These are phyloP conservation scores for Ceratocystis harringtonii DNA, from an alignment of 2,329 filamentous ascomycete species.

Conservation along the genomic window DNA sequence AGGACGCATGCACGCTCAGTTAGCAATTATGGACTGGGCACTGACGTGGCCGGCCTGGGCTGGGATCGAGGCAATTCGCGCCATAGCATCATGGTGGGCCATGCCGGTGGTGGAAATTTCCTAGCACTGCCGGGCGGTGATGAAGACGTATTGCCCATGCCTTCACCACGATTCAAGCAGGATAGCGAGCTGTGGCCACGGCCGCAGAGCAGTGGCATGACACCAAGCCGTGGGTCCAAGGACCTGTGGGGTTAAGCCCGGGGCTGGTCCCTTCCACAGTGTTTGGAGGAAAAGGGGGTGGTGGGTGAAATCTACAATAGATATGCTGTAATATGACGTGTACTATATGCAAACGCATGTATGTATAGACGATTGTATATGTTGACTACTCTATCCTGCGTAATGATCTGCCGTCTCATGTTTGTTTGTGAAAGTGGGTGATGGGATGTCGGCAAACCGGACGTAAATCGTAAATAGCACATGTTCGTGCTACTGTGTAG, in stretches of 20 bases:
- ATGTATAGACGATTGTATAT: too few relatives aligned
- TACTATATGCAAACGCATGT: background rate
- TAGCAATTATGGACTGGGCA: slow-evolving; percentile 43
- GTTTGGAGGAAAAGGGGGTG: background rate
- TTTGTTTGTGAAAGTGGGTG: background rate
- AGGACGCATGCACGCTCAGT: slow-evolving; percentile 28
- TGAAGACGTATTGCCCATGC: slow-evolving; percentile 15
- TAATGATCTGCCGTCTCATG: background rate
- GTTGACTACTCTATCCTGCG: background rate
- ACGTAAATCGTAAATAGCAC: background rate
- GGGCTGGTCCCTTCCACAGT: background rate
- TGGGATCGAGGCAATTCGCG: slow-evolving; percentile 39
- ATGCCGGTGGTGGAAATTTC: slow-evolving; percentile 35
- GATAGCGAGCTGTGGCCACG: slow-evolving; percentile 29
- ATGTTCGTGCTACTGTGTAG: too few relatives aligned
- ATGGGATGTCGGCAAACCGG: background rate
- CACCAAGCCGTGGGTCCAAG: slow-evolving; percentile 26
- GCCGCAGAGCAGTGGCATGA: slow-evolving; percentile 31
- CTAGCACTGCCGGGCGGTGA: slow-evolving; percentile 33
- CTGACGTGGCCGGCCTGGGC: slow-evolving; percentile 33
- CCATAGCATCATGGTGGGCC: slow-evolving; percentile 39
- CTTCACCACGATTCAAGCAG: slow-evolving; percentile 17
- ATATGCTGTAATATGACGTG: background rate
- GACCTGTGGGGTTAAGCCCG: slow-evolving; percentile 30
- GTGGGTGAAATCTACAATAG: background rate